Base-by-base conservation (phyloP, 176 grass and related monocot genomes). In the Chrysopogon serrulatus region DNA sequence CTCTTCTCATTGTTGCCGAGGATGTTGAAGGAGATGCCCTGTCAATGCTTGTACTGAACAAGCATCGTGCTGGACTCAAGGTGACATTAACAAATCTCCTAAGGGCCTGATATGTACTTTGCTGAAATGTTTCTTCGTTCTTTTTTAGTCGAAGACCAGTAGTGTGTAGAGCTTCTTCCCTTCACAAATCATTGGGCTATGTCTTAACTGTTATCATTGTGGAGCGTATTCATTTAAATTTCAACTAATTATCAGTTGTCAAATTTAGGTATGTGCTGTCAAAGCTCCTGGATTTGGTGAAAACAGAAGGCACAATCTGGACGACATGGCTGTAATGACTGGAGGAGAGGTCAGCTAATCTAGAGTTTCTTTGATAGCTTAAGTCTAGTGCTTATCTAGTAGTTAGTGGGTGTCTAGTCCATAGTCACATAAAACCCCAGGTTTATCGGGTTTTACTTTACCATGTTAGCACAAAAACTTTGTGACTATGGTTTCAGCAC, bases 241-340 rank as follows among this genome's bases (percentile, higher is more conserved):
- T 78, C 15, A 66, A 64, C 78, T 83, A 83, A 73, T 60, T 49
- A 39, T 48, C 10, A 19, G 45, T 37, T 40, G 57, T 62, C 66
- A 21, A 74, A 76, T 92, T 12, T 90, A 98, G 92, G 87, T 98
- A 63, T 98, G 92, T 87, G 96, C 96, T 37, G 87, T 98, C 61
- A 98, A 98, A 93, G 91, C 92, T 69, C 92, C 96, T 86, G 96
- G 96, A 32, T 98, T 93, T 95, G 96, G 96, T 86, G 96, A 98
- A 84, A 95, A 89, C 51, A 98, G 92, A 90, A 90, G 82, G 68
- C 85, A 89, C 79, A 95, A 90, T 88, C 87, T 98, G 87, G 92
- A 98, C 76, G 96, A 98, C 81, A 79, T 95, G 83, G 96, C 92
- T 70, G 87, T 92, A 74, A 80, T 95, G 86, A 98, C 91, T 73